Evolutionary conservation across 2,329 filamentous ascomycete species (phyloP), one percentile per base, ranked within the genome.

Genomic region (Fusarium sp.): DNA sequence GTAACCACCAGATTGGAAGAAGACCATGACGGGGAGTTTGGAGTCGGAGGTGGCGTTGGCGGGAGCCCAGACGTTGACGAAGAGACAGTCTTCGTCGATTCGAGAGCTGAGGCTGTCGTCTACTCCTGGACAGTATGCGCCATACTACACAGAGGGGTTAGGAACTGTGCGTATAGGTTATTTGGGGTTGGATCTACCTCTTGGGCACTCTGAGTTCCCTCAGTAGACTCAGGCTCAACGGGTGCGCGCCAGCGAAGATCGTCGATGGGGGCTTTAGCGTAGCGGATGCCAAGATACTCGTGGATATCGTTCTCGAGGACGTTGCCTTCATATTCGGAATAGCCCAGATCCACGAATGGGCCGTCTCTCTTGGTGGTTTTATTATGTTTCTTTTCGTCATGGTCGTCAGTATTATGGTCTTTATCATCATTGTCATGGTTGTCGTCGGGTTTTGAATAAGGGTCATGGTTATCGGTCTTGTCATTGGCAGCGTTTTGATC

Each of bases 231-330:
- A 5, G 86, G 86, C 34, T 82, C 77, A 17, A 79, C 75, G 1
- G 87, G 86, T 18, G 84, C 82, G 26, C 82, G 78, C 79, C 84
- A 89, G 54, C 87, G 81, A 34, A 87, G 77, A 39, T 85, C 77
- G 3, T 81, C 84, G 1, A 84, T 58, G 7, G 87, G 86, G n/a
- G 86, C 78, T 15, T 81, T 79, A 13, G 87, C 87, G 72, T 83
- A 89, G 43, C 85, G 84, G 75, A 85, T 77, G 14, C 84, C 84
- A 5, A 84, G 76, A 71, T 81, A 87, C 69, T 84, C 77, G 50
- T 79, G 79, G 31, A 86, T 78, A n/a, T 78, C 79, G 28, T 74
- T 79, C 24, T 72, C 66, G 6, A 83, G 76, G 4, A 75, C 68
- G 5, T 74, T 73, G 28, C 84, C 84, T 24, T 78, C 76, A 57